phyloP scores from a whole-genome alignment of 108 stramenopile species.

The Chaetoceros muelleri region DNA sequence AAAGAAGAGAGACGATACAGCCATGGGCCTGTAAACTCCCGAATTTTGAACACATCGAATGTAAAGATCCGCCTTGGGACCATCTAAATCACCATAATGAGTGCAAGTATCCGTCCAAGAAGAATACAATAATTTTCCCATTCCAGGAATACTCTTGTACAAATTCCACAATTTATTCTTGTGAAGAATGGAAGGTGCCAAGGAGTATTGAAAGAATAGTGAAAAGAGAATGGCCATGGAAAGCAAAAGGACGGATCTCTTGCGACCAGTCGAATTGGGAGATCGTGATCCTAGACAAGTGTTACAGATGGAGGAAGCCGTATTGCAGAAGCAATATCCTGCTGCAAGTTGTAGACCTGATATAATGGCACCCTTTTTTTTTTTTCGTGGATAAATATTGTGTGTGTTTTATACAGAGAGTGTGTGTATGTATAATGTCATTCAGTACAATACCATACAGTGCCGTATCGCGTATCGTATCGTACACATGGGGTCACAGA shows the following conservation, averaged over 20 bases:
- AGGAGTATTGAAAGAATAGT: slow-evolving; percentile 64
- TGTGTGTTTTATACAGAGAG: too few relatives aligned
- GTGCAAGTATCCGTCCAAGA: slow-evolving; percentile 58
- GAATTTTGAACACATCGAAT: slow-evolving; percentile 58
- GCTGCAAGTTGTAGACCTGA: background rate
- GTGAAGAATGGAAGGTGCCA: slow-evolving; percentile 39
- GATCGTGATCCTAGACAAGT: background rate
- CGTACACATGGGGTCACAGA: too few relatives aligned
- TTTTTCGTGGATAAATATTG: too few relatives aligned
- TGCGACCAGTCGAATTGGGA: slow-evolving; percentile 40
- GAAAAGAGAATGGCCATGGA: slow-evolving; percentile 43
- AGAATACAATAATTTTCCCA: slow-evolving; percentile 37
- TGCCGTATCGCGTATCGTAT: too few relatives aligned
- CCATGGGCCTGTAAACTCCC: slow-evolving; percentile 64
- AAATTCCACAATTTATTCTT: slow-evolving; percentile 37
- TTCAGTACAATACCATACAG: too few relatives aligned
- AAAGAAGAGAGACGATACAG: slow-evolving; percentile 56
- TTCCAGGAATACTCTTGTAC: slow-evolving; percentile 33
- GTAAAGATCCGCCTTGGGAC: slow-evolving; percentile 19
- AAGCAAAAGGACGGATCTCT: slow-evolving; percentile 57
- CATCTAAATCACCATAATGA: slow-evolving; percentile 8
- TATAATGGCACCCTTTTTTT: background rate
- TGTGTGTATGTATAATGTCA: too few relatives aligned
- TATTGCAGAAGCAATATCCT: background rate
- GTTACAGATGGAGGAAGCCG: background rate